Conservation (phyloP, 352 stramenopile species). For the Globisporangium barbulae region DNA sequence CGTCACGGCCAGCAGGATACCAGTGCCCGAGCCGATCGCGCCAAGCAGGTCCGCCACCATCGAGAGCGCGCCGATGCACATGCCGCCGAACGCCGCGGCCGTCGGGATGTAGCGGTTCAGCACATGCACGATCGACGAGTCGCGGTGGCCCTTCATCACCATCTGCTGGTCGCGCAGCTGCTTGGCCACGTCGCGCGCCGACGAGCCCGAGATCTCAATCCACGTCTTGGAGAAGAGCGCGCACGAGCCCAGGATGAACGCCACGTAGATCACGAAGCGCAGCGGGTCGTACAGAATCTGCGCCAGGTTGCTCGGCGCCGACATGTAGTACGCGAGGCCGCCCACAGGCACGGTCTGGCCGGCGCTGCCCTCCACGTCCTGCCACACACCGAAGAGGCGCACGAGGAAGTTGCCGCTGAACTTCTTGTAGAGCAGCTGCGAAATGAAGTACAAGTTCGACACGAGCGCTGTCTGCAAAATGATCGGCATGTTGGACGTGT, state of each 20-base stretch:
- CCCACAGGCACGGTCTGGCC: constrained; percentile 96
- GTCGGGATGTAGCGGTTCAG: constrained; percentile 99
- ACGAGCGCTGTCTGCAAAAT: constrained; percentile 98
- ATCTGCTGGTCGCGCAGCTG: constrained; percentile 99
- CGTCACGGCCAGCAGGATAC: constrained; percentile 98
- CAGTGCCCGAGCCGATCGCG: constrained; percentile 98
- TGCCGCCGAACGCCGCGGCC: constrained; percentile 98
- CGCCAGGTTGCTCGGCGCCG: constrained; percentile 91
- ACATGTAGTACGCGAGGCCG: constrained; percentile 98
- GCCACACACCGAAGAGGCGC: constrained; percentile 97
- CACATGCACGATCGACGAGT: constrained; percentile 97
- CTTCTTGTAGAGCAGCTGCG: constrained; percentile 98
- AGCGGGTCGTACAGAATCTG: constrained; percentile 99
- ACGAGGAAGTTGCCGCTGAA: constrained; percentile 98
- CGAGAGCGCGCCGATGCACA: constrained; percentile 99
- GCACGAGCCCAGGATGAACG: constrained; percentile 98
- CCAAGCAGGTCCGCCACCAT: constrained; percentile 98
- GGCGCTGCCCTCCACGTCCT: constrained; percentile 93
- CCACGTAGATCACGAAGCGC: constrained; percentile 98
- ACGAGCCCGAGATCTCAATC: constrained; percentile 99
- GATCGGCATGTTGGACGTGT: constrained; percentile 99
- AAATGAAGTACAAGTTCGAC: constrained; percentile 99
- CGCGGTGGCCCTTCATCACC: constrained; percentile 99
- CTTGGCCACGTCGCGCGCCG: constrained; percentile 97
- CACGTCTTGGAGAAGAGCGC: constrained; percentile 99